Evolutionary conservation across 1,139 yeast genomes (phyloP), one percentile per base, ranked within the genome.

Genomic region (Blastobotrys ciferrii): DNA sequence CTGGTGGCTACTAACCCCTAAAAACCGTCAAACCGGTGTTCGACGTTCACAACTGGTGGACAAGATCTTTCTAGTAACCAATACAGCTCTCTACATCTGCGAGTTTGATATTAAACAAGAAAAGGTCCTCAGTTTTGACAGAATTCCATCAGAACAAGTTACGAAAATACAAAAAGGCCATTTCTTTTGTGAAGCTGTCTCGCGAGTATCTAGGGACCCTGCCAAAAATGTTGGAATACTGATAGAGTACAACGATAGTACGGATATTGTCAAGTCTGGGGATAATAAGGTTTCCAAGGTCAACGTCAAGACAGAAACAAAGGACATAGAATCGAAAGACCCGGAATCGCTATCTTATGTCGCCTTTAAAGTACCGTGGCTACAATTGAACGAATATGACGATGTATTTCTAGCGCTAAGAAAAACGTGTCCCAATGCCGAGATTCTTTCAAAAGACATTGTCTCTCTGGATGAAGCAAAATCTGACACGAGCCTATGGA

Each of bases 391-490:
- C 6, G 55, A 57, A 56, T 36, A 62, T 58, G 47, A 45, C 13
- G 49, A 56, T 19, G 55, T 64, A 5, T 54, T 66, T 2, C 57
- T 58, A 13, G 51, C 69, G 32, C 52, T 69, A 4, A 59, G 63
- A 1, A 63, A 60, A 47, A 58, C 65, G 0, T 69, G 72, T 43
- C 57, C 60, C 3, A 28, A 35, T 20, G 51, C 50, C 13, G 55
- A 58, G 2, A 43, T 64, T 31, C 52, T 52, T 7, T 58, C 63
- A 23, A 48, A 54, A 19, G 73, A 69, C 47, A 58, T 71, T 17
- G 63, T 69, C 4, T 57, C 66, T 0, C 52, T 63, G 19, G 61
- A 61, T 17, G 70, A 69, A 23, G 74, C 74, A 4, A 57, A 61
- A n/a, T 58, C 59, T 14, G 58, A 59, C 33, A 62, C 69, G 1